phyloP scores from a whole-genome alignment of 768 basidiomycete genomes.

The Cyclocybe cylindracea region DNA sequence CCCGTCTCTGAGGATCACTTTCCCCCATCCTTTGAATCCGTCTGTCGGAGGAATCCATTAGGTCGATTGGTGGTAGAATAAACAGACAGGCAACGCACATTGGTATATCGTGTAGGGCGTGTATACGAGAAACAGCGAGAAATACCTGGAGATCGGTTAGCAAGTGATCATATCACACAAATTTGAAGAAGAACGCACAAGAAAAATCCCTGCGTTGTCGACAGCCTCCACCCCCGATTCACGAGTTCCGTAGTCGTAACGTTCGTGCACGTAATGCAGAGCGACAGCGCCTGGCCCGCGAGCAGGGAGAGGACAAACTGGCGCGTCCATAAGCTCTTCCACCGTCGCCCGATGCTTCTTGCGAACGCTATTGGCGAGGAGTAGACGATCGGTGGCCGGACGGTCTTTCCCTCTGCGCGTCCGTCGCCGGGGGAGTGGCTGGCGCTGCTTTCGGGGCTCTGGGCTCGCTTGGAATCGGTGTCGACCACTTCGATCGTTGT shows the following conservation, averaged over 20 bases:
- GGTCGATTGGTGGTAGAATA: not conserved
- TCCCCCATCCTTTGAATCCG: constrained; percentile 83
- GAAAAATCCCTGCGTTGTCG: constrained; percentile 85
- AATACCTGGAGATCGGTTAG: constrained; percentile 54
- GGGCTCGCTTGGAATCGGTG: not conserved
- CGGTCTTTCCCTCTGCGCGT: not conserved
- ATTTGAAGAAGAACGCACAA: constrained; percentile 48
- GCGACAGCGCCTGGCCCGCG: constrained; percentile 80
- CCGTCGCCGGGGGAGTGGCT: too few species aligned
- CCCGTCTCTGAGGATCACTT: constrained; percentile 70
- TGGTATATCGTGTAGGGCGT: constrained; percentile 90
- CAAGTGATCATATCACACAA: not conserved
- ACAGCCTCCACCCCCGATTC: constrained; percentile 65
- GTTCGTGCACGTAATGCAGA: constrained; percentile 89
- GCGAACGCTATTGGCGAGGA: constrained; percentile 57
- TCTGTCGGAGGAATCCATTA: constrained; percentile 43
- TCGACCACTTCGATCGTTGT: not conserved
- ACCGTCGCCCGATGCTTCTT: constrained; percentile 55
- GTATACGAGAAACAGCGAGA: constrained; percentile 71
- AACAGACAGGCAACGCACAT: constrained; percentile 48
- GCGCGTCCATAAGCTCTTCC: constrained; percentile 77
- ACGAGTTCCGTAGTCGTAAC: constrained; percentile 83
- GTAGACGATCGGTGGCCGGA: constrained; percentile 66
- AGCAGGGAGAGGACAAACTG: constrained; percentile 70
- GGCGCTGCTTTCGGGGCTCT: not conserved